Conservation (phyloP, 768 basidiomycete genomes). For the Pisolithus sp. region DNA sequence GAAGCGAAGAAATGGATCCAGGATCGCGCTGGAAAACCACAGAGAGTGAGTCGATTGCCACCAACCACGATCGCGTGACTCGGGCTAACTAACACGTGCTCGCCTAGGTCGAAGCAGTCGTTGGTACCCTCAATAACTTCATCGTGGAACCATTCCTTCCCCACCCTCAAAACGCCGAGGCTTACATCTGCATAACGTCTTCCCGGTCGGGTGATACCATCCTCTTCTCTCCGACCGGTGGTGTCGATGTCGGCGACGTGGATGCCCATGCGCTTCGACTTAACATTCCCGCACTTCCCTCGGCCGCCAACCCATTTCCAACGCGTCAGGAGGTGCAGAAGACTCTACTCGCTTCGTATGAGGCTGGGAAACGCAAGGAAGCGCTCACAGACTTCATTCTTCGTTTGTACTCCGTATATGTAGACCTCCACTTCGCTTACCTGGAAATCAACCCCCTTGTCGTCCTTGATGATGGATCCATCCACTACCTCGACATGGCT, state of each 20-base stretch:
- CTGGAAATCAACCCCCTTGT: constrained; percentile 99
- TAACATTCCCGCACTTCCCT: constrained; percentile 61
- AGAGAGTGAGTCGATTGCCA: constrained; percentile 53
- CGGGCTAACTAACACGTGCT: not conserved
- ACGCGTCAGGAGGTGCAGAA: constrained; percentile 65
- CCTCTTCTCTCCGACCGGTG: constrained; percentile 98
- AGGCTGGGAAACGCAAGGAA: constrained; percentile 80
- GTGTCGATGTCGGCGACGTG: constrained; percentile 98
- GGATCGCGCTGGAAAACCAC: constrained; percentile 85
- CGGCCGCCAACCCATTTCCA: constrained; percentile 56
- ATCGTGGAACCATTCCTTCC: constrained; percentile 99
- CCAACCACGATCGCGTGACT: not conserved
- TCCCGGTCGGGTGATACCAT: constrained; percentile 91
- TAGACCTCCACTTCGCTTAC: constrained; percentile 98
- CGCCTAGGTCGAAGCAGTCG: constrained; percentile 79
- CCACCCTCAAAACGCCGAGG: constrained; percentile 89
- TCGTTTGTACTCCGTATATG: constrained; percentile 94
- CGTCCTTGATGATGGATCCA: constrained; percentile 75
- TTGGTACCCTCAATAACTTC: constrained; percentile 95
- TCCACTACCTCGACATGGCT: constrained; percentile 98
- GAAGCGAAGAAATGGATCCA: constrained; percentile 85
- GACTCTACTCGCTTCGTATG: constrained; percentile 68
- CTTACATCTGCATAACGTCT: constrained; percentile 97
- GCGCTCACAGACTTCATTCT: constrained; percentile 92
- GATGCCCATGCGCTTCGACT: constrained; percentile 94